These are phyloP conservation scores for Boletus rufocinnamomeus DNA, from an alignment of 768 basidiomycete genomes.

Conservation along the genomic window DNA sequence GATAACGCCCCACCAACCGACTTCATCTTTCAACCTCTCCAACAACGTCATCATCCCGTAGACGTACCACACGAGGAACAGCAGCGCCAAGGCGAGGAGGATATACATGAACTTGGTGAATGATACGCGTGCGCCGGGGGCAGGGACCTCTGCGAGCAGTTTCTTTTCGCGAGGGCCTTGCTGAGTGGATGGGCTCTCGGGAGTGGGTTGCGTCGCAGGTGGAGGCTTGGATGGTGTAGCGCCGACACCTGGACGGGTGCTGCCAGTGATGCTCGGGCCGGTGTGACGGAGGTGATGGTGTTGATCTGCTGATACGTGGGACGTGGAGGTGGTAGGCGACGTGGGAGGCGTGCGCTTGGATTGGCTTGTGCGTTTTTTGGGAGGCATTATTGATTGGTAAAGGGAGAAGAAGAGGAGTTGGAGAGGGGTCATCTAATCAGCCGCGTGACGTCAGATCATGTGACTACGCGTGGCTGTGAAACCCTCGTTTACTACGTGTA, in stretches of 20 bases:
- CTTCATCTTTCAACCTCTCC: constrained; percentile 50
- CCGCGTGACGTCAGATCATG: constrained; percentile 23
- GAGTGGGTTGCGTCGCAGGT: not conserved
- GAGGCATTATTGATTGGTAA: constrained; percentile 12
- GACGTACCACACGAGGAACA: constrained; percentile 52
- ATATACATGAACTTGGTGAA: constrained; percentile 49
- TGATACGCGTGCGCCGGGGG: constrained; percentile 4
- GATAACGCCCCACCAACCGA: constrained; percentile 55
- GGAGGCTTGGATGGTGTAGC: constrained; percentile 6
- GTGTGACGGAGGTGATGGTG: constrained; percentile 21
- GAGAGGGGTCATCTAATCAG: not conserved
- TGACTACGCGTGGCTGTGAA: constrained; percentile 9
- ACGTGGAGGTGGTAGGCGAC: constrained; percentile 14
- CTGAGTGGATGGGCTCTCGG: not conserved
- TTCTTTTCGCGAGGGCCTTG: not conserved
- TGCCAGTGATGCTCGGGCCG: constrained; percentile 22
- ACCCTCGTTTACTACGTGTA: too few species aligned
- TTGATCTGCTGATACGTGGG: constrained; percentile 9
- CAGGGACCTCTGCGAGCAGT: not conserved
- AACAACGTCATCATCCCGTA: constrained; percentile 47
- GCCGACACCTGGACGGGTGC: not conserved
- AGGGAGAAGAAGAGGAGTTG: not conserved
- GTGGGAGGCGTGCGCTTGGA: constrained; percentile 7
- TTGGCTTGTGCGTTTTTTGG: constrained; percentile 20
- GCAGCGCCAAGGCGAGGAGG: constrained; percentile 41